phyloP scores from a whole-genome alignment of 1,284 basidiomycete genomes.

The Meripilus lineatus region DNA sequence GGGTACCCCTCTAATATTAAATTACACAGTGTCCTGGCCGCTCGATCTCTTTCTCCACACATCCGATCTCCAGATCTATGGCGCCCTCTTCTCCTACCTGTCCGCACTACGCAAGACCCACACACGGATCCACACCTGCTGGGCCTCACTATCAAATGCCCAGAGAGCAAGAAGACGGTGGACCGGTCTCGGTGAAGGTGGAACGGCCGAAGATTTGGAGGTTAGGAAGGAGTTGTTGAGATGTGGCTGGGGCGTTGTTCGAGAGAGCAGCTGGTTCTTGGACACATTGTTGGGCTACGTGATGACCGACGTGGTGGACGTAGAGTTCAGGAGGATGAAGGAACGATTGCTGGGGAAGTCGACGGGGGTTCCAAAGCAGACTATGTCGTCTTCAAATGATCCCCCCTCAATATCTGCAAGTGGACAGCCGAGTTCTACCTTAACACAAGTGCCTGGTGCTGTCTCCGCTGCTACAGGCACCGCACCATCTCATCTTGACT shows the following conservation, averaged over 20 bases:
- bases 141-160: conserved; percentile 78
- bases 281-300: conserved; percentile 79
- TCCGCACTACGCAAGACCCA: conserved; percentile 82
- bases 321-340: conserved; percentile 72
- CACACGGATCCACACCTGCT: conserved; percentile 71
- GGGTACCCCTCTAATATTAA: conserved; percentile 70
- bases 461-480: conserved; percentile 18
- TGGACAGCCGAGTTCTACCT: conserved; percentile 12
- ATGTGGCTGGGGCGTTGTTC: conserved; percentile 79
- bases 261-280: conserved; percentile 89
- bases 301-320: conserved; percentile 87
- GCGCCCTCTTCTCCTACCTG: conserved; percentile 77
- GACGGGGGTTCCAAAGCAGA: conserved; percentile 1
- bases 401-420: conserved; percentile 1
- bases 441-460: conserved; percentile 17
- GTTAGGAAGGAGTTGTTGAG: conserved; percentile 61
- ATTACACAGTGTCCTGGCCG: conserved; percentile 76
- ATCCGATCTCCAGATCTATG: conserved; percentile 71
- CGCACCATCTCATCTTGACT: conserved; percentile 55
- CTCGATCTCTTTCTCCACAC: conserved; percentile 85
- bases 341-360: conserved; percentile 37
- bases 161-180: conserved; percentile 78
- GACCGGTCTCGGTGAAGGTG: conserved; percentile 86
- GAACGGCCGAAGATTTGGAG: conserved; percentile 65
- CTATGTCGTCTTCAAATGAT: neutral